Evolutionary conservation across 306 rosid species (phyloP), one percentile per base, ranked within the genome.

Genomic region (Fagus sylvatica): DNA sequence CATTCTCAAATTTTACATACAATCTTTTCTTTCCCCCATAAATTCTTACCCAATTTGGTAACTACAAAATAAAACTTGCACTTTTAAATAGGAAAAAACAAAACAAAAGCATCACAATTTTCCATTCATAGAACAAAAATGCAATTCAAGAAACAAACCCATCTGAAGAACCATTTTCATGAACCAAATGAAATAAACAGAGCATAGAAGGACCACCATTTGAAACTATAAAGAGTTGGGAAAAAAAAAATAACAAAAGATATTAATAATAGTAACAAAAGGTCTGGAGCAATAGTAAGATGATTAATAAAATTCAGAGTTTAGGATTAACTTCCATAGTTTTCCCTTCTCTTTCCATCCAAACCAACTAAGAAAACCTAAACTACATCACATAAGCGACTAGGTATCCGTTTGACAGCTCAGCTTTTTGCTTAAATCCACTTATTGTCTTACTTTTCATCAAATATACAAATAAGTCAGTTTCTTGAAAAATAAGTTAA

Each of bases 91-190:
- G 64, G 32, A 80, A 30, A 4, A 22, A 2, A 22, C 28, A 22
- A 22, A 22, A 22, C 28, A n/a, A 55, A 57, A 59, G 71, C 69
- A 54, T 72, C 46, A 71, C 53, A 57, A 13, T 57, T 54, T 57
- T 57, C 11, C 83, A 69, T 32, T 40, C 28, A 12, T 55, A 51
- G 5, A 39, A 69, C 57, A 53, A 60, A 40, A 55, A 53, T n/a
- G 41, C 22, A 62, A 62, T 33, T 62, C 41, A 62, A 3, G 11
- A 8, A 70, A 51, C 19, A 76, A 66, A 2, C 11, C 69, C 41
- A 36, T 34, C 41, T 36, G 41, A 62, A 62, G 16, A 62, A 62
- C 69, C 43, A 34, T 62, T 76, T 75, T 77, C 48, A 71, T 69
- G 68, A 69, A 16, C 56, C 28, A 49, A 78, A 82, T 48, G 69